Evolutionary conservation across 371 early-diverging fungal species (phyloP).

Genomic region (Umbelopsis sp.): DNA sequence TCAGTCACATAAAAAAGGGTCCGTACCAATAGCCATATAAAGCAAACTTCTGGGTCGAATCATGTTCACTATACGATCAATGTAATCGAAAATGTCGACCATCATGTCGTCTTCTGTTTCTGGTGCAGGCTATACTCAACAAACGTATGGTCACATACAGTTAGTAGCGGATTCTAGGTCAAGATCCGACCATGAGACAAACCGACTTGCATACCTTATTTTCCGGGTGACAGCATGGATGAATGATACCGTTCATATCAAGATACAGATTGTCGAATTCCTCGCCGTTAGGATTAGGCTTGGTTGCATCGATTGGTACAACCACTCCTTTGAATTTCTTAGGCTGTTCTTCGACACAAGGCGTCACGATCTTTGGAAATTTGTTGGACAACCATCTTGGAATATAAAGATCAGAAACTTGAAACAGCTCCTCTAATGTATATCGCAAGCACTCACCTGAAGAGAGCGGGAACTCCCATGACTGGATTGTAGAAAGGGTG

Average conservation of each 20-base stretch:
- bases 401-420: not conserved
- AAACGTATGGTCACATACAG: not conserved
- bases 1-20: not conserved
- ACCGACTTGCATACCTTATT: slow-evolving; percentile 62
- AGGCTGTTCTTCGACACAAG: slow-evolving; percentile 79
- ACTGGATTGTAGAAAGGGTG: not conserved
- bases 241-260: slow-evolving; percentile 99
- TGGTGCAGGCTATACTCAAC: slow-evolving; percentile 75
- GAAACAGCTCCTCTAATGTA: not conserved
- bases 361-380: slow-evolving; percentile 90
- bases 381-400: slow-evolving; percentile 90
- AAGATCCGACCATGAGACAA: not conserved
- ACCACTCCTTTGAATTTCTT: slow-evolving; percentile 69
- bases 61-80: slow-evolving; percentile 93
- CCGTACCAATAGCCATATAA: slow-evolving; percentile 93
- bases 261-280: slow-evolving; percentile 98
- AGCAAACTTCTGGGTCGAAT: slow-evolving; percentile 93
- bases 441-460: slow-evolving; percentile 47
- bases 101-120: slow-evolving; percentile 94
- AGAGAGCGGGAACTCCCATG: slow-evolving; percentile 89
- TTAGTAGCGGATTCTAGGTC: not conserved
- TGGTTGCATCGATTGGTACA: slow-evolving; percentile 86
- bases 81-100: slow-evolving; percentile 91
- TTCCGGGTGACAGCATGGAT: slow-evolving; percentile 97
- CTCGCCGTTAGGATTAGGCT: slow-evolving; percentile 92